A percentile compares a stretch with the other conserved stretches of the same genome.
Conservation (phyloP, 2,329 filamentous ascomycete species). For the Ceratocystis variospora region DNA sequence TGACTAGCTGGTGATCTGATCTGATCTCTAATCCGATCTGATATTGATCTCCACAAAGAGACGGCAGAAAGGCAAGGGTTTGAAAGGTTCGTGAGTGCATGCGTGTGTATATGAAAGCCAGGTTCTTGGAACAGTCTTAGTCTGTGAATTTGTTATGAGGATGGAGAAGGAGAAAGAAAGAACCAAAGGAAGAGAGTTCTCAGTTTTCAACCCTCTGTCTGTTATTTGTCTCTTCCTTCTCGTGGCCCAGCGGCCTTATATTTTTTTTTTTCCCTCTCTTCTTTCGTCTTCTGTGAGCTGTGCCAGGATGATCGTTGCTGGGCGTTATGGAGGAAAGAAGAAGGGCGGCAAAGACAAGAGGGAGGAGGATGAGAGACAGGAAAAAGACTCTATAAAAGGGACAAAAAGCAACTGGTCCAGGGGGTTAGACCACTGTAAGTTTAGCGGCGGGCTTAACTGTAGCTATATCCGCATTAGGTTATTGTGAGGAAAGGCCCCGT, state of each 20-base stretch:
- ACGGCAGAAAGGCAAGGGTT: not conserved
- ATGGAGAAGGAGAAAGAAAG: not conserved
- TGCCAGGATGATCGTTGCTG: constrained; percentile 3
- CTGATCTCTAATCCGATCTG: not conserved
- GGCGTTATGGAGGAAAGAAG: not conserved
- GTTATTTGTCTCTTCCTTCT: not conserved
- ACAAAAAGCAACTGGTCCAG: no score
- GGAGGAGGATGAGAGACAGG: not conserved
- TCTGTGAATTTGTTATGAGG: no score
- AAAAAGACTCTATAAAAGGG: not conserved
- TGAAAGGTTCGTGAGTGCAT: not conserved
- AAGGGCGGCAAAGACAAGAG: not conserved
- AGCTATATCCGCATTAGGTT: no score
- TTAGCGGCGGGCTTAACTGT: no score
- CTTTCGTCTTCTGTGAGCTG: not conserved
- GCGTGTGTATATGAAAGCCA: not conserved
- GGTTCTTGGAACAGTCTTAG: not conserved
- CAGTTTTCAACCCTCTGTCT: not conserved
- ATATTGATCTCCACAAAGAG: constrained; percentile 1
- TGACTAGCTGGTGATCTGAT: not conserved
- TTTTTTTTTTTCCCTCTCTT: not conserved
- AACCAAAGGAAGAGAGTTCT: not conserved
- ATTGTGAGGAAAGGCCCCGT: no score
- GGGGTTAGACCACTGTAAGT: no score
- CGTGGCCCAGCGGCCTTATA: not conserved